A percentile compares a stretch with the other conserved stretches of the same genome.
These are phyloP conservation scores for Boletus huronensis DNA, from an alignment of 768 basidiomycete species.

Conservation along the genomic window DNA sequence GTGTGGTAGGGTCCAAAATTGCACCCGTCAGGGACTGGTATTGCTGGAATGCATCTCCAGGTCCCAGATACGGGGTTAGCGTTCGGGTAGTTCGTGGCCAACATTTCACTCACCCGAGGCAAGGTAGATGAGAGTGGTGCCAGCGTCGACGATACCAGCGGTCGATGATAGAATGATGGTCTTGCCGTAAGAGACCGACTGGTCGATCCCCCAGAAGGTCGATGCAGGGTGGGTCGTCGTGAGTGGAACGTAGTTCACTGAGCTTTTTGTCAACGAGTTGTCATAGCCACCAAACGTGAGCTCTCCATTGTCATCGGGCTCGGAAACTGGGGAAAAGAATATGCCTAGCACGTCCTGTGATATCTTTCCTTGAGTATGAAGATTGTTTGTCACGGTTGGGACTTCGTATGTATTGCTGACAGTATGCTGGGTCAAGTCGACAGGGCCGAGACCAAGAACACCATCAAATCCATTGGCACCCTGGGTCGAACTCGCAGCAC, in stretches of 20 bases:
- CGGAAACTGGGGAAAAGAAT: slow-evolving; percentile 30
- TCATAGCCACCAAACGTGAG: slow-evolving; percentile 32
- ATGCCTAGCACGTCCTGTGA: slow-evolving; percentile 28
- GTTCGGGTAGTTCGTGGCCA: not conserved
- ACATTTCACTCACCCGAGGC: slow-evolving; percentile 15
- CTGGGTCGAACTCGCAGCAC: slow-evolving; percentile 27
- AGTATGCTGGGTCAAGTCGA: slow-evolving; percentile 29
- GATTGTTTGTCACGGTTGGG: slow-evolving; percentile 37
- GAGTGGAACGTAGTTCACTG: slow-evolving; percentile 22
- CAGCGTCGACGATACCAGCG: slow-evolving; percentile 35
- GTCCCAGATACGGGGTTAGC: not conserved
- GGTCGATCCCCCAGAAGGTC: slow-evolving; percentile 32
- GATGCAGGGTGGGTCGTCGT: slow-evolving; percentile 23
- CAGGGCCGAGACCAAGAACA: slow-evolving; percentile 37
- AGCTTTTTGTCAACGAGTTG: slow-evolving; percentile 3
- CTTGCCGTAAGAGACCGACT: slow-evolving; percentile 28
- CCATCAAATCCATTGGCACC: slow-evolving; percentile 37
- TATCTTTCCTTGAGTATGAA: slow-evolving; percentile 30
- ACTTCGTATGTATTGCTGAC: slow-evolving; percentile 12
- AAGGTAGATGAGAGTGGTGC: slow-evolving; percentile 26
- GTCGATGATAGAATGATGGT: slow-evolving; percentile 20
- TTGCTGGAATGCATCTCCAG: slow-evolving; percentile 20
- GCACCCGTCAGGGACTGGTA: slow-evolving; percentile 28
- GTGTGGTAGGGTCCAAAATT: slow-evolving; percentile 20
- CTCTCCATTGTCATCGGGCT: slow-evolving; percentile 17